phyloP scores from a whole-genome alignment of 352 stramenopile species.

The Globisporangium perplexum region DNA sequence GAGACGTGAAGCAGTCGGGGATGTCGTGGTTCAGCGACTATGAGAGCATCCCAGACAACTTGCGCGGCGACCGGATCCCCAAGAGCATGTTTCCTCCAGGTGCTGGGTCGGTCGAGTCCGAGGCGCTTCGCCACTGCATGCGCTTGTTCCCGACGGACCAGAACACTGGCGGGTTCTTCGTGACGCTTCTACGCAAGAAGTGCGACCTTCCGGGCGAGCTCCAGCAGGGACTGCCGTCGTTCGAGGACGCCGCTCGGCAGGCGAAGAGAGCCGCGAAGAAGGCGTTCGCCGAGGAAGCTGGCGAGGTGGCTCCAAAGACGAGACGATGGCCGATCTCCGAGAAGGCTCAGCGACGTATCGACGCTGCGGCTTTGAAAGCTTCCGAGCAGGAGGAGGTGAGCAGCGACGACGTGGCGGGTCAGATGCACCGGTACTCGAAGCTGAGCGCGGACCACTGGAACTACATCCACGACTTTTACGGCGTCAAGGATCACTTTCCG shows the following conservation, averaged over 20 bases:
- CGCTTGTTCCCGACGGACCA: constrained; percentile 96
- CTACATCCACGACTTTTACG: constrained; percentile 60
- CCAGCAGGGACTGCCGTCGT: constrained; percentile 38
- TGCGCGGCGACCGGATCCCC: constrained; percentile 55
- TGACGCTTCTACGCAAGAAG: constrained; percentile 91
- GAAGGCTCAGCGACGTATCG: constrained; percentile 20
- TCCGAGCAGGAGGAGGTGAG: constrained; percentile 11
- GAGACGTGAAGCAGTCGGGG: constrained; percentile 23
- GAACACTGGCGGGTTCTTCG: constrained; percentile 98
- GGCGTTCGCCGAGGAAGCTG: constrained; percentile 29
- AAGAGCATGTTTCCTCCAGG: constrained; percentile 84
- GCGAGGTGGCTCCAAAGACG: constrained; percentile 18
- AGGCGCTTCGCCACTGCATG: constrained; percentile 75
- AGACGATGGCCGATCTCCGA: constrained; percentile 33
- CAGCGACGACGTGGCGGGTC: constrained; percentile 7
- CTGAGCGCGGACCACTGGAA: constrained; percentile 47
- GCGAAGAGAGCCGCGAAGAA: constrained; percentile 15
- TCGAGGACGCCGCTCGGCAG: constrained; percentile 20
- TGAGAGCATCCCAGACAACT: constrained; percentile 38
- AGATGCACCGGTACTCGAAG: constrained; percentile 44
- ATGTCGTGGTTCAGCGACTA: constrained; percentile 57
- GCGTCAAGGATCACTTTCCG: constrained; percentile 49
- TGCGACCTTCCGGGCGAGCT: constrained; percentile 23
- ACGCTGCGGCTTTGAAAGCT: constrained; percentile 4
- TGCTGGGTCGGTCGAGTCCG: constrained; percentile 39